A percentile compares a stretch with the other conserved stretches of the same genome.
phyloP scores from a whole-genome alignment of 176 grass and related monocot species.

The Panicum miliaceum region DNA sequence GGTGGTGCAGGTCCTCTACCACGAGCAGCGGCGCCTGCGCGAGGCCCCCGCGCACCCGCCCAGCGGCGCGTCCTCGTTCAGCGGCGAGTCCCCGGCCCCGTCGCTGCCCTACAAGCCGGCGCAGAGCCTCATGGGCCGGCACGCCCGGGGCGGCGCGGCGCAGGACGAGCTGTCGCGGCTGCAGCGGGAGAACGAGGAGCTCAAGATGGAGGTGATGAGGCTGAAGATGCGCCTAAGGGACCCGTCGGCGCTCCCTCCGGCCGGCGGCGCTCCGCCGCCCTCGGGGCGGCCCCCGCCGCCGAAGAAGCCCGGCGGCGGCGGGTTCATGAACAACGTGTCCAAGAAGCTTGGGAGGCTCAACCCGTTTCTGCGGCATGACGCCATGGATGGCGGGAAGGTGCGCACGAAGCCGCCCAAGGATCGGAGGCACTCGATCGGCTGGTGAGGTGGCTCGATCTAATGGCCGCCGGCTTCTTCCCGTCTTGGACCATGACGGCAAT shows the following conservation, averaged over 20 bases:
- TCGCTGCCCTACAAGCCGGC: slow-evolving; percentile 45
- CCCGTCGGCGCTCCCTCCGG: neutral
- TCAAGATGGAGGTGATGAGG: slow-evolving; percentile 70
- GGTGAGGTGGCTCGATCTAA: neutral
- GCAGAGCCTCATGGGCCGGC: slow-evolving; percentile 32
- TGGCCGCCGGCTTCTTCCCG: neutral
- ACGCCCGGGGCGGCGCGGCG: slow-evolving; percentile 31
- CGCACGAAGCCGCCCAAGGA: slow-evolving; percentile 64
- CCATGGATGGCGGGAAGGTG: slow-evolving; percentile 40
- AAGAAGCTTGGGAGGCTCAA: slow-evolving; percentile 79
- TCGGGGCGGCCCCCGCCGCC: slow-evolving; percentile 53
- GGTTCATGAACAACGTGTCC: slow-evolving; percentile 75
- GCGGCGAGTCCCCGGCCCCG: slow-evolving; percentile 58
- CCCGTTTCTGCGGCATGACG: slow-evolving; percentile 62
- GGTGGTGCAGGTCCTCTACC: slow-evolving; percentile 87
- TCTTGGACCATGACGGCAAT: neutral
- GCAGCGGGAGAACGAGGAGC: slow-evolving; percentile 90
- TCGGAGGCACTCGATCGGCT: slow-evolving; percentile 66
- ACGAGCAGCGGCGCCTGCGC: slow-evolving; percentile 80
- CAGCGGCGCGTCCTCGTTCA: slow-evolving; percentile 40
- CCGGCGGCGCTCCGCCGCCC: slow-evolving; percentile 33
- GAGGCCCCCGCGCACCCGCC: slow-evolving; percentile 31
- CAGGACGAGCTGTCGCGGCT: slow-evolving; percentile 67
- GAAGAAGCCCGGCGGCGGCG: slow-evolving; percentile 52
- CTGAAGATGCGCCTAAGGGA: slow-evolving; percentile 68